These are phyloP conservation scores for Colletotrichum endophyticum DNA, from an alignment of 2,329 filamentous ascomycete genomes.

Conservation along the genomic window DNA sequence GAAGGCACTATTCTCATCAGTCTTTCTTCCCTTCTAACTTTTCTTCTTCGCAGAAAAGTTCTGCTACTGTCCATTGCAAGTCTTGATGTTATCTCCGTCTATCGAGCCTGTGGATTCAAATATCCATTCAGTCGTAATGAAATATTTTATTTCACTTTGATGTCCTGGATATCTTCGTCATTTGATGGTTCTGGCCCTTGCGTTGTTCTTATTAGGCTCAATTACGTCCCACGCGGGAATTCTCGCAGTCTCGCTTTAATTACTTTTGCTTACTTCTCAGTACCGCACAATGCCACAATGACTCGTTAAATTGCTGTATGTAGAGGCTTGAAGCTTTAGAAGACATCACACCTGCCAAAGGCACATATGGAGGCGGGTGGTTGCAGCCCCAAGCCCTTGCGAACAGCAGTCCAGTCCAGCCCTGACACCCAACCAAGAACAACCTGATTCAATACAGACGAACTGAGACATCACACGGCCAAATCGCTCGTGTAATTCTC, in stretches of 20 bases:
- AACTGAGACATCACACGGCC: not conserved
- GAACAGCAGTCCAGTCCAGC: not conserved
- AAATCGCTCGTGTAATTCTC: not conserved
- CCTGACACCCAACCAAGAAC: not conserved
- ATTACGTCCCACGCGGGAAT: not conserved
- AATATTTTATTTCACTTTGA: not conserved
- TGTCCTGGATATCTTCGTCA: not conserved
- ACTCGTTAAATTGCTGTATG: rapidly evolving
- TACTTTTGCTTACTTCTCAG: not conserved
- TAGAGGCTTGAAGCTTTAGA: not conserved
- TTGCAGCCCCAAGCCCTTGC: not conserved
- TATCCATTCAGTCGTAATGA: not conserved
- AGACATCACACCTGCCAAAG: not conserved
- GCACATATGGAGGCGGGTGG: not conserved
- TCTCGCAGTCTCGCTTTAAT: not conserved
- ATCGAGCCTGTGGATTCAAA: not conserved
- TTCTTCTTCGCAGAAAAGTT: no score
- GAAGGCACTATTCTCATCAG: not conserved
- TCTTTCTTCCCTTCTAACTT: no score
- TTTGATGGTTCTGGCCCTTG: not conserved
- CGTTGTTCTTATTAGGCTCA: not conserved
- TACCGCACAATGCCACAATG: not conserved
- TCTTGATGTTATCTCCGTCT: not conserved
- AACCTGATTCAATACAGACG: not conserved
- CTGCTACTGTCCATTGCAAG: rapidly evolving